Conservation (phyloP, 1,284 basidiomycete species). For the Mycena sp. region DNA sequence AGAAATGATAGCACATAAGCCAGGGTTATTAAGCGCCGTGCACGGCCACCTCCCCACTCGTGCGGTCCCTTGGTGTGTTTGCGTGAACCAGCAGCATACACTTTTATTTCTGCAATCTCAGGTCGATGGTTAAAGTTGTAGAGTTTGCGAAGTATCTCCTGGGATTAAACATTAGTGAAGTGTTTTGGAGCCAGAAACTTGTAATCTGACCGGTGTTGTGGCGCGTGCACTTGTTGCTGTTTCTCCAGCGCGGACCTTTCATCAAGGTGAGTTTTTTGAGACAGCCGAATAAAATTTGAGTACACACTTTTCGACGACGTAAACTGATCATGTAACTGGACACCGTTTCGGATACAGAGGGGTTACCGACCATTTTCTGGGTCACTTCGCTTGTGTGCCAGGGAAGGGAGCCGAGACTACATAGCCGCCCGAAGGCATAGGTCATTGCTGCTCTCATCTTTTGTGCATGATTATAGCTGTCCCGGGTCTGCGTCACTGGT, state of each 20-base stretch:
- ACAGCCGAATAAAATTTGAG: background rate
- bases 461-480: slow-evolving; percentile 42
- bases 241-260: slow-evolving; percentile 38
- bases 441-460: slow-evolving; percentile 47
- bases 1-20: too few relatives aligned
- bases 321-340: slow-evolving; percentile 46
- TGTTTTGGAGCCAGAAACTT: background rate
- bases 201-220: slow-evolving; percentile 30
- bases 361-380: slow-evolving; percentile 39
- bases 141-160: slow-evolving; percentile 36
- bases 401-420: slow-evolving; percentile 36
- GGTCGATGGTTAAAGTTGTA: slow-evolving; percentile 36
- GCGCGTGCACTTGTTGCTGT: slow-evolving; percentile 40
- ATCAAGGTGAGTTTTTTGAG: background rate
- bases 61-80: background rate
- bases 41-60: too few relatives aligned
- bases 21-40: too few relatives aligned
- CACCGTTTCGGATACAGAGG: slow-evolving; percentile 41
- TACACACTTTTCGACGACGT: slow-evolving; percentile 38
- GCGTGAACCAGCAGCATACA: slow-evolving; percentile 20
- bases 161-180: background rate
- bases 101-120: slow-evolving; percentile 28
- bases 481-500: background rate
- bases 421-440: slow-evolving; percentile 41
- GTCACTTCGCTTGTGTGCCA: slow-evolving; percentile 39